phyloP scores from a whole-genome alignment of 1,284 basidiomycete species.

The Golubevia sp. region DNA sequence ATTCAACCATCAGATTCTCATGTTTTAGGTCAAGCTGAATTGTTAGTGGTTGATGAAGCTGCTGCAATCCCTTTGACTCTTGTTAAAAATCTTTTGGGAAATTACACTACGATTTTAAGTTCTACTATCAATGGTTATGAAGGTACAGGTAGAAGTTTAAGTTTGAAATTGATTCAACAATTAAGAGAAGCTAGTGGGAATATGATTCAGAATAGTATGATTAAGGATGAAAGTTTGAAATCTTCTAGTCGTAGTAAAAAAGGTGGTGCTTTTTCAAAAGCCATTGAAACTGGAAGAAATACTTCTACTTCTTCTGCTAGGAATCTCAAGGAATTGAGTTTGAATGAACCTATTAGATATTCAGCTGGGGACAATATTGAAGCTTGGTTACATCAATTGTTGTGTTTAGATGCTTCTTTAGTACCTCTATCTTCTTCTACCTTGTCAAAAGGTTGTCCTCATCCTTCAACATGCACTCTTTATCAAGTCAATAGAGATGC shows the following conservation, averaged over 20 bases:
- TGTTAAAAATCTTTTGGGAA: slow-evolving; percentile 91
- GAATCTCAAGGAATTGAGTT: slow-evolving; percentile 87
- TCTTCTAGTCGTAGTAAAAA: slow-evolving; percentile 1
- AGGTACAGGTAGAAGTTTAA: slow-evolving; percentile 94
- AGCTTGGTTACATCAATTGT: slow-evolving; percentile 86
- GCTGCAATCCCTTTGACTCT: slow-evolving; percentile 96
- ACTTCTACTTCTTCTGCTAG: slow-evolving; percentile 67
- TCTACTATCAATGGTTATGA: slow-evolving; percentile 99
- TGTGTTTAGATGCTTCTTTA: slow-evolving; percentile 91
- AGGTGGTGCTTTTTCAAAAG: slow-evolving; percentile 50
- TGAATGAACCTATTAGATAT: slow-evolving; percentile 94
- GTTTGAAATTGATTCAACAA: slow-evolving; percentile 96
- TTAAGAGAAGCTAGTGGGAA: slow-evolving; percentile 66
- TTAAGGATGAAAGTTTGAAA: too few species aligned
- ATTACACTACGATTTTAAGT: slow-evolving; percentile 97
- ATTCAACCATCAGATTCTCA: slow-evolving; percentile 97
- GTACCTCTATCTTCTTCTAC: slow-evolving; percentile 67
- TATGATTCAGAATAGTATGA: too few species aligned
- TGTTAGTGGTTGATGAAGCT: slow-evolving; percentile 97
- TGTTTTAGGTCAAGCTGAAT: slow-evolving; percentile 94
- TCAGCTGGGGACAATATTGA: slow-evolving; percentile 84
- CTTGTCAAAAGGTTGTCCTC: slow-evolving; percentile 78
- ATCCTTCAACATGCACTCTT: slow-evolving; percentile 89
- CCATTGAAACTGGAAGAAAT: slow-evolving; percentile 54
- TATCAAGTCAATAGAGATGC: slow-evolving; percentile 97